These are phyloP conservation scores for Colletotrichum tropicicola DNA, from an alignment of 2,329 filamentous ascomycete genomes.

Conservation along the genomic window DNA sequence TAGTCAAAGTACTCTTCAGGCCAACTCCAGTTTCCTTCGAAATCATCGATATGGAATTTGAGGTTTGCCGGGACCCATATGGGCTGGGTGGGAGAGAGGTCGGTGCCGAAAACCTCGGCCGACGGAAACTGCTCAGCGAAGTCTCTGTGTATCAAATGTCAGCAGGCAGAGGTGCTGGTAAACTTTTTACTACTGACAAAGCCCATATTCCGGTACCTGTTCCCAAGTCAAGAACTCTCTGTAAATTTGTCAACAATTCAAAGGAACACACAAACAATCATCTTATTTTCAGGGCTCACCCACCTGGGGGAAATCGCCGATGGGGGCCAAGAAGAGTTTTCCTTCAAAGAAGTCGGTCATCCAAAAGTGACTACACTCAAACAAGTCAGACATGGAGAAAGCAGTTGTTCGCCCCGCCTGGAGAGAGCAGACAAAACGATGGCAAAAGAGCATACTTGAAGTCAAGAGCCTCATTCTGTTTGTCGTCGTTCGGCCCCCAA, in stretches of 20 bases:
- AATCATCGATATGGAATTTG: conserved; percentile 46
- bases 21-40: conserved; percentile 52
- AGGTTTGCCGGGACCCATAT: conserved; percentile 42
- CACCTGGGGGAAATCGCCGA: conserved; percentile 37
- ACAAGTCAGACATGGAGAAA: neutral
- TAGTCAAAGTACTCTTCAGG: conserved; percentile 58
- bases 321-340: conserved; percentile 46
- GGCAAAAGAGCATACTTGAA: neutral
- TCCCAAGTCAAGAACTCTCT: conserved; percentile 52
- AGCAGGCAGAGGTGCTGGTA: neutral
- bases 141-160: conserved; percentile 50
- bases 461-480: conserved; percentile 32
- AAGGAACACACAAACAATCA: neutral
- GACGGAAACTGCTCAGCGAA: conserved; percentile 52
- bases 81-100: conserved; percentile 62
- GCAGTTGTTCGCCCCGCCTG: neutral
- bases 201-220: conserved; percentile 55
- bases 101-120: conserved; percentile 57
- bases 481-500: conserved; percentile 34
- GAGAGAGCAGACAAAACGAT: neutral
- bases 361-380: neutral
- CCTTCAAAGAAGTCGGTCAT: conserved; percentile 40
- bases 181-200: conserved; percentile 39
- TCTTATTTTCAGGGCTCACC: neutral
- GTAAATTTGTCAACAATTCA: neutral